A percentile compares a stretch with the other conserved stretches of the same genome.
Evolutionary conservation across 129 eudicot genomes (phyloP).

Genomic region (Deinandra increscens): DNA sequence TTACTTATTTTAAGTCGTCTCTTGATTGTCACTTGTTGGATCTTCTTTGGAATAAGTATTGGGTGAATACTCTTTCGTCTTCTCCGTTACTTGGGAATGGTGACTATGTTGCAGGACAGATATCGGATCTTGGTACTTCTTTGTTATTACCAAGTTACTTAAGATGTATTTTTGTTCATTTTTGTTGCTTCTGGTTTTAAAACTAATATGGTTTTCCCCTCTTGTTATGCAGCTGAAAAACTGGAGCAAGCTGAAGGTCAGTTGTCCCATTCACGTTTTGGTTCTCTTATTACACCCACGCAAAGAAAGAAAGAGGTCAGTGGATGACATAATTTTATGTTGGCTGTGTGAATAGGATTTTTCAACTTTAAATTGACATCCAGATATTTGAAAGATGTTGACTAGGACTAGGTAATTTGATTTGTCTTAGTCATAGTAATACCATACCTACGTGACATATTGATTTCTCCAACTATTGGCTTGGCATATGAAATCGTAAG

Average conservation of each 20-base stretch:
- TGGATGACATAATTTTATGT: too few relatives aligned
- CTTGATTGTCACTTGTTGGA: slow-evolving; percentile 96
- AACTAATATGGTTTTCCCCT: background rate
- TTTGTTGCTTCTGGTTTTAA: background rate
- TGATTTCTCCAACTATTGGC: too few relatives aligned
- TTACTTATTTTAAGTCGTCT: slow-evolving; percentile 92
- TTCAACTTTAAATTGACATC: too few relatives aligned
- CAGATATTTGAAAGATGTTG: too few relatives aligned
- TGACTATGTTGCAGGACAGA: slow-evolving; percentile 97
- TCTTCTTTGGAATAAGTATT: slow-evolving; percentile 96
- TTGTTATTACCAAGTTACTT: too few relatives aligned
- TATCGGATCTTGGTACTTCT: slow-evolving; percentile 83
- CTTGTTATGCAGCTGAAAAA: slow-evolving; percentile 69
- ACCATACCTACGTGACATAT: too few relatives aligned
- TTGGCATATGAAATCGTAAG: too few relatives aligned
- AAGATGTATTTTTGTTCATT: slow-evolving; percentile 1
- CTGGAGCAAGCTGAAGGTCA: slow-evolving; percentile 97
- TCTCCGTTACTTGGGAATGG: slow-evolving; percentile 95
- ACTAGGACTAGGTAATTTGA: too few relatives aligned
- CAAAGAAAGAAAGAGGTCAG: slow-evolving; percentile 98
- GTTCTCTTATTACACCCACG: slow-evolving; percentile 65
- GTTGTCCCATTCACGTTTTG: slow-evolving; percentile 82
- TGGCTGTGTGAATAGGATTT: too few relatives aligned
- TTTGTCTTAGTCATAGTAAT: too few relatives aligned
- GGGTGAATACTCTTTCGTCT: slow-evolving; percentile 99